phyloP scores from a whole-genome alignment of 441 rosid species.

The Macaranga tanarius region DNA sequence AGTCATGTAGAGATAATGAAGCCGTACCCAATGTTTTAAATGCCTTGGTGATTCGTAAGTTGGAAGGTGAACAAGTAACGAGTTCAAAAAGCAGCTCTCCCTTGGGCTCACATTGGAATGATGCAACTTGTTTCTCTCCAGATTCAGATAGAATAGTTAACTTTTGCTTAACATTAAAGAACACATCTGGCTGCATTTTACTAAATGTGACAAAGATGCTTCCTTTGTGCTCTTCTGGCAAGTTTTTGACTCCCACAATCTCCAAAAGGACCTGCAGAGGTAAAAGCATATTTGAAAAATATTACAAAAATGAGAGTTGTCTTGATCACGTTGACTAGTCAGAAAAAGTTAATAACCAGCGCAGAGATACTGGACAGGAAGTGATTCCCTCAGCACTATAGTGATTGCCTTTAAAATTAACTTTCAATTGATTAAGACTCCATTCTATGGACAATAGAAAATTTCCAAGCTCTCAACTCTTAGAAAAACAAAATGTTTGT shows the following conservation, averaged over 20 bases:
- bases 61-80: conserved; percentile 47
- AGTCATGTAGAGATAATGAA: conserved; percentile 54
- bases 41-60: conserved; percentile 38
- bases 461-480: not conserved
- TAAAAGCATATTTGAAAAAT: conserved; percentile 16
- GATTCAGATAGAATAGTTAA: conserved; percentile 59
- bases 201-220: conserved; percentile 52
- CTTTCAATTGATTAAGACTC: not conserved
- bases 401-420: not conserved
- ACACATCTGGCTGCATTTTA: conserved; percentile 61
- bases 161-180: conserved; percentile 53
- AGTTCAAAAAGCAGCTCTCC: conserved; percentile 81
- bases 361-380: not conserved
- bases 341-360: not conserved
- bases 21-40: conserved; percentile 53
- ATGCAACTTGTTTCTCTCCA: conserved; percentile 58
- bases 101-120: conserved; percentile 70
- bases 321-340: not conserved
- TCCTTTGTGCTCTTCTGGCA: conserved; percentile 64
- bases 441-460: not conserved
- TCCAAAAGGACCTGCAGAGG: conserved; percentile 63
- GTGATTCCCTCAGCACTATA: not conserved
- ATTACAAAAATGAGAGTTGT: conserved; percentile 11
- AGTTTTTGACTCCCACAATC: conserved; percentile 62
- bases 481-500: not conserved